phyloP scores from a whole-genome alignment of 345 rosid genomes.

The Schrenkiella parvula region DNA sequence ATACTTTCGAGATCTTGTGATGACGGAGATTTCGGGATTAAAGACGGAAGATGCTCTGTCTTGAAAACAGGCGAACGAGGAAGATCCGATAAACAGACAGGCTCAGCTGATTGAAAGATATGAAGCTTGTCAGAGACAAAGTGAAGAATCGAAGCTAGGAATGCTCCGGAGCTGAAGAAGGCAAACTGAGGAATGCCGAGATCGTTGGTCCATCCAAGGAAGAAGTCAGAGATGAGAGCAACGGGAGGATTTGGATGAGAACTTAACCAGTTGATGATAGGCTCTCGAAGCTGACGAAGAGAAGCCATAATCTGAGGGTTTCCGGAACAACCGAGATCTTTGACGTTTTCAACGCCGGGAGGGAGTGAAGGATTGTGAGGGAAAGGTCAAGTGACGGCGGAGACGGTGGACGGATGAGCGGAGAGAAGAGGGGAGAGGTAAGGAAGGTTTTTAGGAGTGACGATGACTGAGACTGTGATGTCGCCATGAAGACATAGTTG shows the following conservation, averaged over 20 bases:
- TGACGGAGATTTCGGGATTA: not conserved
- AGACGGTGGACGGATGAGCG: constrained; percentile 9
- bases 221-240: constrained; percentile 38
- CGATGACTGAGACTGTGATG: constrained; percentile 41
- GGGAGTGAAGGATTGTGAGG: constrained; percentile 13
- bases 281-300: constrained; percentile 28
- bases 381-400: constrained; percentile 15
- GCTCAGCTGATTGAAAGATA: constrained; percentile 1
- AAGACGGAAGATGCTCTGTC: constrained; percentile 49
- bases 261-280: constrained; percentile 49
- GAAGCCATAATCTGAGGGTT: constrained; percentile 40
- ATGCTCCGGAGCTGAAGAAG: constrained; percentile 44
- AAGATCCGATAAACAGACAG: constrained; percentile 36
- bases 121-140: constrained; percentile 28
- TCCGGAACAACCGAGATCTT: constrained; percentile 47
- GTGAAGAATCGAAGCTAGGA: constrained; percentile 27
- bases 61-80: constrained; percentile 50
- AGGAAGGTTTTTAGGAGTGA: constrained; percentile 53
- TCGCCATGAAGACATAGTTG: constrained; percentile 38
- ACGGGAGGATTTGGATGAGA: constrained; percentile 56
- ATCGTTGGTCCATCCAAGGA: constrained; percentile 60
- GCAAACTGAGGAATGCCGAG: constrained; percentile 45
- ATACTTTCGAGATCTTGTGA: constrained; percentile 29
- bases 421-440: constrained; percentile 43
- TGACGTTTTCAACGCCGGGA: constrained; percentile 29